These are phyloP conservation scores for Adenanthera pavonina DNA, from an alignment of 306 rosid genomes.

Conservation along the genomic window DNA sequence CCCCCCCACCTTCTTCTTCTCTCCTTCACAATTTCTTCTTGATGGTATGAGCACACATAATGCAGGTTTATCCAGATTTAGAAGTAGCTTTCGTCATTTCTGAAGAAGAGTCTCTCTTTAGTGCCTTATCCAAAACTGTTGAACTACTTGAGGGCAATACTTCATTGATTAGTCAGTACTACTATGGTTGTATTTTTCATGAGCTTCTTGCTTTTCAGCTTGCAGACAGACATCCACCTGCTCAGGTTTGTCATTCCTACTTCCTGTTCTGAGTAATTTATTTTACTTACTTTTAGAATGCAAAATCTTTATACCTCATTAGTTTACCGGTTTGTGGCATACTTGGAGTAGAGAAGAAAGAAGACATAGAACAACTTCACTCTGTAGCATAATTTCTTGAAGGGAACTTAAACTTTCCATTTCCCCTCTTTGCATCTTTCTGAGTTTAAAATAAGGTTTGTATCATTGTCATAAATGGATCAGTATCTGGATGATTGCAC, in stretches of 20 bases:
- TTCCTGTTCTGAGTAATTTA: neutral
- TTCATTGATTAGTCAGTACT: constrained; percentile 85
- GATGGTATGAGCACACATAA: constrained; percentile 32
- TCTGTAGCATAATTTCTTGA: neutral
- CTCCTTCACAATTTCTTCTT: constrained; percentile 18
- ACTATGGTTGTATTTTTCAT: constrained; percentile 92
- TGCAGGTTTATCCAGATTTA: constrained; percentile 93
- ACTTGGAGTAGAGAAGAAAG: constrained; percentile 12
- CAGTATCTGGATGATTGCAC: neutral
- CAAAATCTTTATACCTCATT: constrained; percentile 20
- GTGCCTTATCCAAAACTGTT: constrained; percentile 84
- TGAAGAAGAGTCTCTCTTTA: constrained; percentile 78
- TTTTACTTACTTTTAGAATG: neutral
- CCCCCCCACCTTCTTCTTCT: constrained; percentile 16
- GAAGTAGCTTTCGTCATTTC: constrained; percentile 98
- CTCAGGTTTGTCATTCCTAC: constrained; percentile 56
- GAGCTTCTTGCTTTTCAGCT: constrained; percentile 94
- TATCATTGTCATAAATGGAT: neutral
- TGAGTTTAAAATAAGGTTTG: neutral
- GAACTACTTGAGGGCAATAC: constrained; percentile 91
- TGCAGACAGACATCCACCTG: constrained; percentile 68
- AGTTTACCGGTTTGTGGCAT: constrained; percentile 28
- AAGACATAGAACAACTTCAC: constrained; percentile 22
- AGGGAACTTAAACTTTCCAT: neutral
- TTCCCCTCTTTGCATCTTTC: constrained; percentile 26